phyloP scores from a whole-genome alignment of 345 rosid species.

The Mangifera indica region DNA sequence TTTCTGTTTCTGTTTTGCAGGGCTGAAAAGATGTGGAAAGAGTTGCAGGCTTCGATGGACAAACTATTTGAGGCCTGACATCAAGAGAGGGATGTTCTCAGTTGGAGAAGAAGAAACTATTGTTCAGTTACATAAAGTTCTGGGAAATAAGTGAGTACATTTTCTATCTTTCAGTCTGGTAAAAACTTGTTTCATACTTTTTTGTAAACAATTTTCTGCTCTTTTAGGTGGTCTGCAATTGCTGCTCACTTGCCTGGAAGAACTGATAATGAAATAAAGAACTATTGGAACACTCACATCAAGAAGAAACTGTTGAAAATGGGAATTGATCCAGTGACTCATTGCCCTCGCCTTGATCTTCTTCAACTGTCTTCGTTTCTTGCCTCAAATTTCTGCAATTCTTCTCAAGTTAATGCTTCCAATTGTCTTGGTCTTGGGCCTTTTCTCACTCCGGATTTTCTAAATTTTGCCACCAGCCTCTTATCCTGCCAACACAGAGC shows the following conservation, averaged over 20 bases:
- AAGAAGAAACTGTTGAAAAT: conserved; percentile 62
- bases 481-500: conserved; percentile 23
- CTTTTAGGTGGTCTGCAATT: conserved; percentile 82
- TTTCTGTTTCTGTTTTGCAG: conserved; percentile 15
- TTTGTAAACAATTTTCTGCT: conserved; percentile 8
- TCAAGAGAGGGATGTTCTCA: conserved; percentile 76
- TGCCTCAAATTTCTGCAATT: conserved; percentile 33
- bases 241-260: conserved; percentile 82
- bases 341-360: conserved; percentile 67
- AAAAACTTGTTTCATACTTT: neutral
- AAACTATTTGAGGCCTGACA: conserved; percentile 83
- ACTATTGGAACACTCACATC: conserved; percentile 88
- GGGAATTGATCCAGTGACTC: conserved; percentile 92
- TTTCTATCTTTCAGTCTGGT: neutral
- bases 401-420: conserved; percentile 33
- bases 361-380: conserved; percentile 46
- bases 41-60: conserved; percentile 91
- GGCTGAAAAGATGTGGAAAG: conserved; percentile 73
- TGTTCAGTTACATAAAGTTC: conserved; percentile 61
- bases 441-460: conserved; percentile 24
- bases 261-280: conserved; percentile 88
- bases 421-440: conserved; percentile 35
- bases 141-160: conserved; percentile 72
- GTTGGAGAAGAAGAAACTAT: conserved; percentile 76
- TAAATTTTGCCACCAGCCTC: conserved; percentile 24